Evolutionary conservation across 177 flowering plant species (phyloP), one percentile per base, ranked within the genome.

Genomic region (Vitis hybrid): DNA sequence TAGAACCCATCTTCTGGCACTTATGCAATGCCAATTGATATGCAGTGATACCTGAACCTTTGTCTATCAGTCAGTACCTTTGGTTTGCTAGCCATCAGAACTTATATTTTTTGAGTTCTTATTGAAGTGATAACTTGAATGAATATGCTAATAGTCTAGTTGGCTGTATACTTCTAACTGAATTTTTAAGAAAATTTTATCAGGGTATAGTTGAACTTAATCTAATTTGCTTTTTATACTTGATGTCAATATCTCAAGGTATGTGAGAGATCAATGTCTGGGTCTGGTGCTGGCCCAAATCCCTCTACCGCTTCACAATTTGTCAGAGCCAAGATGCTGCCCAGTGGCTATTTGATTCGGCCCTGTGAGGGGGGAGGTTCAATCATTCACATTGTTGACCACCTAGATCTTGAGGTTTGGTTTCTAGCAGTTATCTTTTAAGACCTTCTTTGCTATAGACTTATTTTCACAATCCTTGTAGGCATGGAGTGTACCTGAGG

Each of bases 291-390:
- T 62, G 94, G 94, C n/a, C 96, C 94, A 52, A 87, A 79, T 78
- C 74, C 87, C 22, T 83, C 90, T 31, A 78, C 89, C 51, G 79
- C 97, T 71, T 62, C 88, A 18, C 97, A 91, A 71, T 93, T 88
- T 76, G 90, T 86, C 14, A 83, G 98, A 72, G 97, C 89, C 64
- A 90, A 91, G 73, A 88, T 90, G 86, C 89, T 89, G 71, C 93
- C 98, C 4, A 90, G 97, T 77, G 98, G 98, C 49, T 93, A 91
- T 80, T 75, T 91, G 74, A 84, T 93, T 74, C 79, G 94, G 10
- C 90, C 98, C 45, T 91, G 97, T 76, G 98, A 91, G 26, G 98
- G 98, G 57, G 97, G 98, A 72, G 98, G 98, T 16, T 91, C 97
- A 59, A 88, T 89, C 63, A 87, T 93, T 52, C 96, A 93, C 76